A percentile compares a stretch with the other conserved stretches of the same genome.
These are phyloP conservation scores for Yamadazyma akitaensis DNA, from an alignment of 805 yeast genomes.

Conservation along the genomic window DNA sequence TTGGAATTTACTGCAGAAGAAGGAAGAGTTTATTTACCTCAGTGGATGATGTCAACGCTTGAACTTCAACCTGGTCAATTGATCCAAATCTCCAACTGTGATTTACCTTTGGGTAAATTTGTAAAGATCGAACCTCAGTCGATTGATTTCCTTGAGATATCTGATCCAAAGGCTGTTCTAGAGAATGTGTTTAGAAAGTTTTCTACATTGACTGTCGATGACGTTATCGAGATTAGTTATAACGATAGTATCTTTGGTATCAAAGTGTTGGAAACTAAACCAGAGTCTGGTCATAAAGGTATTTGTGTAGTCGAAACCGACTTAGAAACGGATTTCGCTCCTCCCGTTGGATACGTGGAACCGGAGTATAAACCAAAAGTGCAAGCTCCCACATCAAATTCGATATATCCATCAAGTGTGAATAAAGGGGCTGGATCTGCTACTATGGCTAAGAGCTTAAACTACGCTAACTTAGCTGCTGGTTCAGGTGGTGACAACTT, in stretches of 20 bases:
- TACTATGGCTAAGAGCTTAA: slow-evolving; percentile 72
- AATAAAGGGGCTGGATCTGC: slow-evolving; percentile 49
- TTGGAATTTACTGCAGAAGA: slow-evolving; percentile 96
- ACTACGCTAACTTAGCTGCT: slow-evolving; percentile 58
- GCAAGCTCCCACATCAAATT: slow-evolving; percentile 29
- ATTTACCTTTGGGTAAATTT: slow-evolving; percentile 80
- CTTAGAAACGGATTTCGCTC: slow-evolving; percentile 95
- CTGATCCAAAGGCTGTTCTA: slow-evolving; percentile 94
- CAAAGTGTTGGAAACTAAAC: slow-evolving; percentile 83
- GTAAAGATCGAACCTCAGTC: slow-evolving; percentile 96
- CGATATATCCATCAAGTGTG: slow-evolving; percentile 34
- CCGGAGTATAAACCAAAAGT: slow-evolving; percentile 59
- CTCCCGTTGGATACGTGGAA: slow-evolving; percentile 97
- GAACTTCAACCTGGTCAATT: slow-evolving; percentile 75
- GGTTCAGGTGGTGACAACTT: slow-evolving; percentile 31
- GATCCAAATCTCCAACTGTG: slow-evolving; percentile 69
- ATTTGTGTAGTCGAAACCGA: slow-evolving; percentile 97
- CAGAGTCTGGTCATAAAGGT: slow-evolving; percentile 59
- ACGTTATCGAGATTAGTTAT: slow-evolving; percentile 79
- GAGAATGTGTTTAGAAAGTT: slow-evolving; percentile 90
- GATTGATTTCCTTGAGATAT: slow-evolving; percentile 85
- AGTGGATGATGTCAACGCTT: slow-evolving; percentile 91
- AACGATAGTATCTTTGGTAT: slow-evolving; percentile 77
- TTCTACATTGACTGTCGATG: slow-evolving; percentile 80
- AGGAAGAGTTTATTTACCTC: slow-evolving; percentile 91